Evolutionary conservation across 2,329 filamentous ascomycete species (phyloP).

Genomic region (Alternaria dauci): DNA sequence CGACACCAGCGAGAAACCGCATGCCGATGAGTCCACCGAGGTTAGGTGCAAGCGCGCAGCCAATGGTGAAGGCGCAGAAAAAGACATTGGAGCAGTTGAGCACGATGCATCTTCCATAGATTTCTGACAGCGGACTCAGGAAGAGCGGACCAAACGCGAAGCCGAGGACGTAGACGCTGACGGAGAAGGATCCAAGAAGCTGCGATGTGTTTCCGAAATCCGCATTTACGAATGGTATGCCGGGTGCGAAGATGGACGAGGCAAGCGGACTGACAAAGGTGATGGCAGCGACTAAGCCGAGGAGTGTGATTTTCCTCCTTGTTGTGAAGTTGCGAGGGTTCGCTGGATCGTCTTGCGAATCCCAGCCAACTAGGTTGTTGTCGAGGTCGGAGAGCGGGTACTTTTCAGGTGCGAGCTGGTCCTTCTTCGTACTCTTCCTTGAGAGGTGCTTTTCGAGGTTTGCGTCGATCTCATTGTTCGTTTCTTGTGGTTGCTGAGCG

Average conservation of each 20-base stretch:
- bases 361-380: conserved; percentile 49
- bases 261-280: conserved; percentile 48
- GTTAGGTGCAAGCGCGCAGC: conserved; percentile 50
- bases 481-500: conserved; percentile 17
- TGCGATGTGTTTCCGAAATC: conserved; percentile 46
- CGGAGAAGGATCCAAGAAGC: conserved; percentile 41
- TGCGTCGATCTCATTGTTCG: conserved; percentile 28
- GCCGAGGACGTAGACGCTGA: conserved; percentile 49
- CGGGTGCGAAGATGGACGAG: conserved; percentile 50
- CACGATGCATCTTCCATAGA: conserved; percentile 46
- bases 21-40: conserved; percentile 45
- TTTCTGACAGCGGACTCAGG: conserved; percentile 46
- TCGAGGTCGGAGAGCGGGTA: conserved; percentile 47
- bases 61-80: conserved; percentile 61
- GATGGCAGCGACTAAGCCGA: conserved; percentile 41
- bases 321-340: conserved; percentile 47
- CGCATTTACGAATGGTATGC: conserved; percentile 39
- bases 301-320: conserved; percentile 37
- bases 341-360: conserved; percentile 42
- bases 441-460: conserved; percentile 45
- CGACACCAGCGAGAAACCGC: conserved; percentile 28
- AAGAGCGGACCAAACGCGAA: conserved; percentile 46
- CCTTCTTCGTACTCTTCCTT: conserved; percentile 41
- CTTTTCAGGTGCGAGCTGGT: conserved; percentile 35
- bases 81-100: conserved; percentile 54